Base-by-base conservation (phyloP, 768 basidiomycete genomes). In the Xanthoconium purpureum region DNA sequence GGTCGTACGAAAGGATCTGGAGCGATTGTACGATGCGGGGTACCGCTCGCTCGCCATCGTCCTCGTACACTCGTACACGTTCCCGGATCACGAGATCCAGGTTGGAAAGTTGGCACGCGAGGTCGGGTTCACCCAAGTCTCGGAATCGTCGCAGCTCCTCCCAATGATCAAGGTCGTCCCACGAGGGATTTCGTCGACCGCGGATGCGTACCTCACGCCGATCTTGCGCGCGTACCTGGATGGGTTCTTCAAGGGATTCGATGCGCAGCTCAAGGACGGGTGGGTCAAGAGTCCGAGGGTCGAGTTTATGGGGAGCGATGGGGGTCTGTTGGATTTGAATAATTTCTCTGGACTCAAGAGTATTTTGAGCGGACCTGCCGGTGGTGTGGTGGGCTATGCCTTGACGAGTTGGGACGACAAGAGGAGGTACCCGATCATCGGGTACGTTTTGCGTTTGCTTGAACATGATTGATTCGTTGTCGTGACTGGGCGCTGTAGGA, bases 111-210 rank as follows among this genome's bases (percentile, higher is more conserved):
- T 96, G 18, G 96, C 94, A 5, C 79, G 84, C 20, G 79, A 81
- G 46, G 68, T 96, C 6, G 95, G 95, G n/a, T 98, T 98, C 72
- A 77, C 79, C 6, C 93, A 97, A 44, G 84, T 98, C 63, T 95
- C 93, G 2, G 84, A 91, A 63, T 95, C 94, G 0, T 87, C 91
- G 3, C 84, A 87, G 58, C 78, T 95, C n/a, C 80, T 92, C 30
- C 90, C 93, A 3, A 93, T 93, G 90, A 95, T 96, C 78, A 94
- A 94, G 74, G 89, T 95, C 80, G 91, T 97, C 11, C 90, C 94
- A 2, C 88, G 95, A 0, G 95, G 93, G 3, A 85, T 89, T 11
- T 96, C 93, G 0, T 89, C 91, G 1, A 95, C 94, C 0, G 95
- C 93, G 1, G 95, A 98, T 63, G 95, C 95, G 1, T 98, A 98